phyloP scores from a whole-genome alignment of 2,329 filamentous ascomycete species.

The Diaporthe nobilis region DNA sequence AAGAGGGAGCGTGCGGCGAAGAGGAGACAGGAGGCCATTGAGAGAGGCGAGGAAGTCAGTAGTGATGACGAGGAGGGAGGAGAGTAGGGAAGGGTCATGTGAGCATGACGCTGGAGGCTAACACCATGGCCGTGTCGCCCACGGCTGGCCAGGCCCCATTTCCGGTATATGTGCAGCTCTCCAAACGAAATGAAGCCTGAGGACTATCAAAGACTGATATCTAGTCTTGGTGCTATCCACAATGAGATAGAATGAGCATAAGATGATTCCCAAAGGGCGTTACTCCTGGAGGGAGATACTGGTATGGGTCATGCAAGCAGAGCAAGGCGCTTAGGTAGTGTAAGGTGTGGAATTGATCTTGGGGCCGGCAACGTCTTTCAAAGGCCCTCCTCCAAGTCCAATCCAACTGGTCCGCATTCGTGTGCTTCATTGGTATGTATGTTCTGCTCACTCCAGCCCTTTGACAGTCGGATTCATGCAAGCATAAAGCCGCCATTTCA shows the following conservation, averaged over 20 bases:
- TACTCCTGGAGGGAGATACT: not conserved
- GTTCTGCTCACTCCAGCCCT: not conserved
- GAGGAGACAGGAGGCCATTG: constrained; percentile 67
- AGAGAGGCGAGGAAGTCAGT: constrained; percentile 64
- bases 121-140: not conserved
- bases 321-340: not conserved
- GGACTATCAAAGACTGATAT: not conserved
- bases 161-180: not conserved
- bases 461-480: not conserved
- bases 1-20: constrained; percentile 75
- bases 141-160: not conserved
- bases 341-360: not conserved
- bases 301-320: not conserved
- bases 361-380: not conserved
- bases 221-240: not conserved
- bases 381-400: not conserved
- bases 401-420: not conserved
- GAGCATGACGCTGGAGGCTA: not conserved
- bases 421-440: not conserved
- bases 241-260: not conserved
- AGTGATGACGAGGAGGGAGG: constrained; percentile 57
- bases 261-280: not conserved
- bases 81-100: not conserved
- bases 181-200: not conserved
- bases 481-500: not conserved